Conservation (phyloP, 768 basidiomycete genomes). For the Tricholoma sp. region DNA sequence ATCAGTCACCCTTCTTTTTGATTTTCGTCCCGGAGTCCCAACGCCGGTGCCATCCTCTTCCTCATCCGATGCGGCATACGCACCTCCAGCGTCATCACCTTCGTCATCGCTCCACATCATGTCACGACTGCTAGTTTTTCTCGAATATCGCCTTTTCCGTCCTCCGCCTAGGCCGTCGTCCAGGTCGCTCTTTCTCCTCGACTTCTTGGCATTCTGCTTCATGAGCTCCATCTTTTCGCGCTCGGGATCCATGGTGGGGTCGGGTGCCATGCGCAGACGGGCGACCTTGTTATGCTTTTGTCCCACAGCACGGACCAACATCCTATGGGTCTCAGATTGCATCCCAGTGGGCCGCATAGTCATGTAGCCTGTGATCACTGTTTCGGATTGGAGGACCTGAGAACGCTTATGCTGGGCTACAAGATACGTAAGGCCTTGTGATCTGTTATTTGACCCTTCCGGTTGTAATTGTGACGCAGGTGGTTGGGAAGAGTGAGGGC, state of each 20-base stretch:
- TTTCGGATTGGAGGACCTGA: conserved; percentile 82
- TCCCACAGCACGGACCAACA: conserved; percentile 81
- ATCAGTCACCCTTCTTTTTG: conserved; percentile 44
- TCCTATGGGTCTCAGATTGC: conserved; percentile 85
- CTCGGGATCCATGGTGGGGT: conserved; percentile 72
- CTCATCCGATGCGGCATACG: conserved; percentile 53
- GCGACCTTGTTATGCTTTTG: conserved; percentile 82
- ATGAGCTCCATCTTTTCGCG: conserved; percentile 65
- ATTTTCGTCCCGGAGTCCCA: conserved; percentile 32
- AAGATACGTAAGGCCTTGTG: conserved; percentile 82
- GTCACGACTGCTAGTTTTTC: conserved; percentile 35
- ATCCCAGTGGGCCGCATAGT: conserved; percentile 82
- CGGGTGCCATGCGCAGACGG: conserved; percentile 73
- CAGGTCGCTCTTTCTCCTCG: conserved; percentile 50
- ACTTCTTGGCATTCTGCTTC: conserved; percentile 59
- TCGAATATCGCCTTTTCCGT: conserved; percentile 40
- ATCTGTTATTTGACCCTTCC: conserved; percentile 32
- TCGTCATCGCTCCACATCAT: conserved; percentile 66
- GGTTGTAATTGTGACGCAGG: conserved; percentile 34
- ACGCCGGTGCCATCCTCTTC: conserved; percentile 38
- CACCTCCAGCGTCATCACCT: conserved; percentile 43
- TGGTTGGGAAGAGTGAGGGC: conserved; percentile 34
- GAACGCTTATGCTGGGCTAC: conserved; percentile 86
- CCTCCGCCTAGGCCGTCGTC: conserved; percentile 44
- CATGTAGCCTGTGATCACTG: conserved; percentile 78